Percentiles rank a stretch among this genome's conserved stretches.
Conservation (phyloP, 495 filamentous ascomycete species). For the Podospora australis region DNA sequence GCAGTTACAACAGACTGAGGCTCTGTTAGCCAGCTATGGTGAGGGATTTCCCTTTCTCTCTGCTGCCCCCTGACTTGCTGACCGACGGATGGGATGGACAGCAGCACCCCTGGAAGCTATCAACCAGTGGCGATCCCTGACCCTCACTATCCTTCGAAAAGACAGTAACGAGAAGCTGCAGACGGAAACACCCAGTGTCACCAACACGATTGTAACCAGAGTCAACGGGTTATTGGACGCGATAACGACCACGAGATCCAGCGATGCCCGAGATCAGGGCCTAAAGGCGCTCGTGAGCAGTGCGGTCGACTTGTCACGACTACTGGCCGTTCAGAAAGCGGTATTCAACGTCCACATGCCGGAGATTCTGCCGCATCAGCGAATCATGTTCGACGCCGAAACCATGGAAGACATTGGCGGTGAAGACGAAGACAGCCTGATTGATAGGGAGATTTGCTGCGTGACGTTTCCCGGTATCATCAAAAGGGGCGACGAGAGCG, state of each 20-base stretch:
- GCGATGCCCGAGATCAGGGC: conserved; percentile 40
- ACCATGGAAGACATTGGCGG: conserved; percentile 54
- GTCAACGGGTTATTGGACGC: conserved; percentile 36
- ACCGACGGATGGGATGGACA: too few relatives aligned
- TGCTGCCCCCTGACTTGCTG: too few relatives aligned
- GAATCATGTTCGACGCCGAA: conserved; percentile 40
- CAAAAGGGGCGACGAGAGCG: conserved; percentile 51
- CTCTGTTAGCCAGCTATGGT: conserved; percentile 40
- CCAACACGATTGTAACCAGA: conserved; percentile 30
- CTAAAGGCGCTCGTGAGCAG: conserved; percentile 38
- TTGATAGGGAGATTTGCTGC: conserved; percentile 40
- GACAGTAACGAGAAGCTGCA: conserved; percentile 38
- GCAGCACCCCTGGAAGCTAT: conserved; percentile 40
- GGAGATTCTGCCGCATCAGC: conserved; percentile 41
- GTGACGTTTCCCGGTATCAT: conserved; percentile 49
- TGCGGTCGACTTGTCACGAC: conserved; percentile 44
- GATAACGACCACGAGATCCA: conserved; percentile 34
- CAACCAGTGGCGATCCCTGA: conserved; percentile 51
- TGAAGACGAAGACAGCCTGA: conserved; percentile 44
- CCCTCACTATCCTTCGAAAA: conserved; percentile 44
- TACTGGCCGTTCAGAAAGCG: conserved; percentile 48
- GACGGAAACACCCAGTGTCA: conserved; percentile 29
- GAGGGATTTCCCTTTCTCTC: conserved; percentile 12
- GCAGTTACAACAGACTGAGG: conserved; percentile 39
- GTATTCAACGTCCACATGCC: conserved; percentile 47